A percentile compares a stretch with the other conserved stretches of the same genome.
These are phyloP conservation scores for Scedosporium boydii DNA, from an alignment of 2,329 filamentous ascomycete species.

Conservation along the genomic window DNA sequence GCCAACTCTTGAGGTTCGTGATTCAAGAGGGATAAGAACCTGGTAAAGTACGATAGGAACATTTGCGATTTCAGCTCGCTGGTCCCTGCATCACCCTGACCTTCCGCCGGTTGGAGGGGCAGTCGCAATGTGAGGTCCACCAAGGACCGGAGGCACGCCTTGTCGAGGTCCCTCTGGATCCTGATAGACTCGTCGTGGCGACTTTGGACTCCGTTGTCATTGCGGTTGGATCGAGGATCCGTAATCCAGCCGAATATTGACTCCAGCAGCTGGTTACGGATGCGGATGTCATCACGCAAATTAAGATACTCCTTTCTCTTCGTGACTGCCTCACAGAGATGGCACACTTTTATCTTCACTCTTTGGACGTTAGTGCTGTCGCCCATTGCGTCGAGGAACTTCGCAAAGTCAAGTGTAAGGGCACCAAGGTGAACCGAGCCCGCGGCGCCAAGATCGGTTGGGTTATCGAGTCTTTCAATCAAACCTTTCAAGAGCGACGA, in stretches of 20 bases:
- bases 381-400: constrained; percentile 50
- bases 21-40: constrained; percentile 57
- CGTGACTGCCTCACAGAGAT: constrained; percentile 55
- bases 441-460: constrained; percentile 51
- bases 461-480: constrained; percentile 54
- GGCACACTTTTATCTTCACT: constrained; percentile 61
- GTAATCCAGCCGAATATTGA: constrained; percentile 62
- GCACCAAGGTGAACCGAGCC: constrained; percentile 55
- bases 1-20: constrained; percentile 30
- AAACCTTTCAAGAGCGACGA: constrained; percentile 53
- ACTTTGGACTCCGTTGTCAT: constrained; percentile 27
- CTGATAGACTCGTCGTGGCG: constrained; percentile 47
- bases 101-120: constrained; percentile 56
- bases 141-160: constrained; percentile 55
- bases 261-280: constrained; percentile 59
- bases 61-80: constrained; percentile 62
- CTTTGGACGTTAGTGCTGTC: constrained; percentile 48
- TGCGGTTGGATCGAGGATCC: constrained; percentile 42
- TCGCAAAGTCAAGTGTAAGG: constrained; percentile 56
- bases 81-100: constrained; percentile 55
- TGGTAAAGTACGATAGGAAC: constrained; percentile 63
- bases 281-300: constrained; percentile 57
- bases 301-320: constrained; percentile 60
- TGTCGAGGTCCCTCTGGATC: constrained; percentile 56
- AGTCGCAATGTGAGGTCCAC: constrained; percentile 57